Percentiles rank a stretch among this genome's conserved stretches.
These are phyloP conservation scores for Dryas integrifolia DNA, from an alignment of 331 rosid genomes.

Conservation along the genomic window DNA sequence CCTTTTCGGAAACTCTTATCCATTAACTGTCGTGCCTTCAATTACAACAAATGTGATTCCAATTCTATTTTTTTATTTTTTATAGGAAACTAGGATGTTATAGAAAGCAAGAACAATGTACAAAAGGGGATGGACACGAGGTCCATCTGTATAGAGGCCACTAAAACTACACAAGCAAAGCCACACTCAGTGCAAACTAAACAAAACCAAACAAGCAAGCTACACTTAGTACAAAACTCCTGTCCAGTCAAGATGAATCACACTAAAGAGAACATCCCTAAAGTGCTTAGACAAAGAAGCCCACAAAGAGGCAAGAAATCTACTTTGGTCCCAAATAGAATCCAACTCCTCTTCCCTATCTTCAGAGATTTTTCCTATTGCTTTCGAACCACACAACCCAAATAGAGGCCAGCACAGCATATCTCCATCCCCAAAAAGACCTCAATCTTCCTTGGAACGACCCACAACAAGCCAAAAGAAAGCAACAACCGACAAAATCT, in stretches of 20 bases:
- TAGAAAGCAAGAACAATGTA: background rate
- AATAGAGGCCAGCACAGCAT: background rate
- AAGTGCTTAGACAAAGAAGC: background rate
- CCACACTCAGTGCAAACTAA: background rate
- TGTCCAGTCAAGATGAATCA: background rate
- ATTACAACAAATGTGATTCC: constrained; percentile 1
- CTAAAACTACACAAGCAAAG: background rate
- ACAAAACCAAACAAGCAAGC: background rate
- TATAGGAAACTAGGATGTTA: background rate
- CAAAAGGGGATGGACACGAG: too few relatives aligned
- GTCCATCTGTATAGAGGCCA: background rate
- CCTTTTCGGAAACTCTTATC: background rate
- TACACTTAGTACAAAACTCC: background rate
- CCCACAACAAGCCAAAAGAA: background rate
- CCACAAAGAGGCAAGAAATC: background rate
- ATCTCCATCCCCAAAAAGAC: background rate
- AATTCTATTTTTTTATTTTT: background rate
- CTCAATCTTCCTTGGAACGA: background rate
- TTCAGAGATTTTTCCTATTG: background rate
- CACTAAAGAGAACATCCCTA: background rate
- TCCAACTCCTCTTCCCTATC: background rate
- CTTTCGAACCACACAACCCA: background rate
- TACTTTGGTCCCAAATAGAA: background rate
- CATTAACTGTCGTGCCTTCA: background rate
- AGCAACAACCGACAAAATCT: background rate